Percentiles rank a stretch among this genome's conserved stretches.
phyloP scores from a whole-genome alignment of 148 eudicot species.

The Tetragonia tetragonoides region DNA sequence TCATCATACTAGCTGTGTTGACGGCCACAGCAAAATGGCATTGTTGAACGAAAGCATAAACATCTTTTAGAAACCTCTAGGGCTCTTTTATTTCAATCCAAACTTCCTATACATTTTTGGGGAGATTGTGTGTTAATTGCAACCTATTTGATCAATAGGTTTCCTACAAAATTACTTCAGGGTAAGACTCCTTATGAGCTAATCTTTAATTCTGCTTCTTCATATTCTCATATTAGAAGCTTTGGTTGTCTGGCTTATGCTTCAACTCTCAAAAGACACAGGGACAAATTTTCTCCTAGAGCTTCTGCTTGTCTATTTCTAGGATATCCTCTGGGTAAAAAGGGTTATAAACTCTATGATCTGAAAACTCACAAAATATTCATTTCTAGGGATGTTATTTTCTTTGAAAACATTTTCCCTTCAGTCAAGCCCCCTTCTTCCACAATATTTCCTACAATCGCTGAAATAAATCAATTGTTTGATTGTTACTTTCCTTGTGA shows the following conservation, averaged over 20 bases:
- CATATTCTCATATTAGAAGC: too few relatives aligned
- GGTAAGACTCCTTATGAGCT: too few relatives aligned
- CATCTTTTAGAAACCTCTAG: neutral
- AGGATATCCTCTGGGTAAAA: neutral
- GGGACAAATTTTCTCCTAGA: neutral
- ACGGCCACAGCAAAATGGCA: neutral
- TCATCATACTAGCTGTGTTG: neutral
- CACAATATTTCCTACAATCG: too few relatives aligned
- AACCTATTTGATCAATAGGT: too few relatives aligned
- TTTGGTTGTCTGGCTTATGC: neutral
- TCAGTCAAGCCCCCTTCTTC: neutral
- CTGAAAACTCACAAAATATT: neutral
- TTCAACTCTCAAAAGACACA: neutral
- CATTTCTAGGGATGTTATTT: neutral
- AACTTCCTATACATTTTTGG: neutral
- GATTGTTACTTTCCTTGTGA: neutral
- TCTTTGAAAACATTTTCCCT: neutral
- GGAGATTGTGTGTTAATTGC: neutral
- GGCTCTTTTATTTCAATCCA: neutral
- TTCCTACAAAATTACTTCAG: too few relatives aligned
- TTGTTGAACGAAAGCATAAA: neutral
- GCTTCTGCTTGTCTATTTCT: neutral
- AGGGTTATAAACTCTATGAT: too few relatives aligned
- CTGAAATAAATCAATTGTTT: neutral
- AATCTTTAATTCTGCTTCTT: too few relatives aligned